Percentiles rank a stretch among this genome's conserved stretches.
Conservation (phyloP, 192 early-diverging fungal genomes). For the Spizellomyces punctatus region DNA sequence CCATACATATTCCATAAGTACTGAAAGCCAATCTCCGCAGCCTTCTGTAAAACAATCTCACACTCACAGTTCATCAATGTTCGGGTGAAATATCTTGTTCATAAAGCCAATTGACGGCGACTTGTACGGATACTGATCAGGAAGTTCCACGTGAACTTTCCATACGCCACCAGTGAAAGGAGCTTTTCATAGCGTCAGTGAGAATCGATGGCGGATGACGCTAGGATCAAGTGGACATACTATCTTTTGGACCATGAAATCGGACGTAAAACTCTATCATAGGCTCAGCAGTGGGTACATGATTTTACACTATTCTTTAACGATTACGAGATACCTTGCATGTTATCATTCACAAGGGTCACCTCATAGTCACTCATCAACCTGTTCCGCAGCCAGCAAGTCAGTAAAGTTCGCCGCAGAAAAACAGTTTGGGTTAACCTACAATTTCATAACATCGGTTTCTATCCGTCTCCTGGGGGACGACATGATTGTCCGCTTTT, state of each 20-base stretch:
- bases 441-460: slow-evolving; percentile 99
- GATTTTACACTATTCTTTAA: not conserved
- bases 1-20: slow-evolving; percentile 5
- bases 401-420: slow-evolving; percentile 2
- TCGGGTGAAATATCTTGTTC: slow-evolving; percentile 99
- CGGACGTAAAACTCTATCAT: slow-evolving; percentile 86
- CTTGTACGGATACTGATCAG: slow-evolving; percentile 99
- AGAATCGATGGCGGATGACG: not conserved
- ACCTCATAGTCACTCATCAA: slow-evolving; percentile 99
- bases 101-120: slow-evolving; percentile 98
- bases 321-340: slow-evolving; percentile 69
- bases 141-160: slow-evolving; percentile 98
- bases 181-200: slow-evolving; percentile 52
- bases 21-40: not conserved
- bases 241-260: slow-evolving; percentile 92
- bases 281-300: not conserved
- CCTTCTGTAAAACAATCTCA: not conserved
- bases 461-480: slow-evolving; percentile 93
- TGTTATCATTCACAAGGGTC: slow-evolving; percentile 96
- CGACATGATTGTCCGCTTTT: slow-evolving; percentile 60
- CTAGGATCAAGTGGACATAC: slow-evolving; percentile 50
- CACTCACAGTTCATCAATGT: slow-evolving; percentile 95
- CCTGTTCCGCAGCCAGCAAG: slow-evolving; percentile 48
- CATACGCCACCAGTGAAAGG: slow-evolving; percentile 93
- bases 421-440: slow-evolving; percentile 33